Evolutionary conservation across 441 rosid genomes (phyloP), one percentile per base, ranked within the genome.

Genomic region (Corymbia citriodora): DNA sequence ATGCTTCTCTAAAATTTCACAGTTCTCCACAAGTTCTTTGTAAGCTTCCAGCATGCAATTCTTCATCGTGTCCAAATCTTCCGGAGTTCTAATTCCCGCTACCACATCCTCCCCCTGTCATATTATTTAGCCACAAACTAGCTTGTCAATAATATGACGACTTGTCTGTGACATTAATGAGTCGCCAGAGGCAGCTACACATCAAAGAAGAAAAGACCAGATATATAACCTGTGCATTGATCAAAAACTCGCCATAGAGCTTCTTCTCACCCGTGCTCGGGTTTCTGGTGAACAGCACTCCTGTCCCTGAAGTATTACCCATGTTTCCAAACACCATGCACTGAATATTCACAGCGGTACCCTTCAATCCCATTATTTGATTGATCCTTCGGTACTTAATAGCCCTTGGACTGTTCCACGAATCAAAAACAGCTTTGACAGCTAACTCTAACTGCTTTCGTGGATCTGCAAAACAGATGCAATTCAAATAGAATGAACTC

Each of bases 311-410:
- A 91, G 98, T 95, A 89, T 95, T 93, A 36, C 99, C 99, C 99
- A 97, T 98, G 95, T 98, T 98, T 65, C 99, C 99, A 88, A 98
- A 96, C 89, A 96, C 99, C 99, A 98, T 98, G 88, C 98, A 95
- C 70, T 98, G 99, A 89, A 98, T 95, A 92, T 98, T 98, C 87
- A 98, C 99, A 3, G 99, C 99, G 48, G 99, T 98, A 89, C 99
- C 99, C 90, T 94, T 97, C 91, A 98, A 91, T 29, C 99, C 99
- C 7, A 95, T 95, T 89, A 98, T 98, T 90, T 97, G 98, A 92
- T 97, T 98, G 92, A 98, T 98, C 93, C 94, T 96, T 89, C 99
- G 92, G 90, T 97, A 98, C 94, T 97, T 98, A 45, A 25, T 96
- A 33, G 99, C 99, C 91, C 99, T 93, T 4, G 96, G 94, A 55